Conservation (phyloP, 2,329 filamentous ascomycete species). For the Sarocladiaceae sp. region DNA sequence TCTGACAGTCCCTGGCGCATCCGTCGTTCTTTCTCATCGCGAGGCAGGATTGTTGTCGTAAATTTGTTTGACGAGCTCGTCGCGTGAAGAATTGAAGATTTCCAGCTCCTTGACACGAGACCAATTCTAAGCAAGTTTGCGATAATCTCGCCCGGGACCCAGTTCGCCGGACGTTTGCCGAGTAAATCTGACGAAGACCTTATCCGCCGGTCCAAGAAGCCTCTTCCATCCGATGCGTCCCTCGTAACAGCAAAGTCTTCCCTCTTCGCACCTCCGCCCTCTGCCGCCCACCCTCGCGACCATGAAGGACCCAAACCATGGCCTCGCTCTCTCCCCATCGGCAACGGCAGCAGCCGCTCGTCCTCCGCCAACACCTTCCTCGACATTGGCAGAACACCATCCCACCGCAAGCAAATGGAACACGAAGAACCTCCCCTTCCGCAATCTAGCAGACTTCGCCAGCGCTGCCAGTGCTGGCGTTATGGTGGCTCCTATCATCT, state of each 20-base stretch:
- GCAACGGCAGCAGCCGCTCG: background rate
- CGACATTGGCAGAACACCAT: no score
- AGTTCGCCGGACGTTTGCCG: no score
- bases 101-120: no score
- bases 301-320: conserved; percentile 2
- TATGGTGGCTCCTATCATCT: conserved; percentile 76
- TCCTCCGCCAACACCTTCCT: background rate
- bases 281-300: background rate
- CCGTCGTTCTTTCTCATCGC: background rate
- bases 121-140: no score
- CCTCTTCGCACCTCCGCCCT: background rate
- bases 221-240: background rate
- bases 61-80: no score
- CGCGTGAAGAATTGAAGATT: no score
- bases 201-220: no score
- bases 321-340: conserved; percentile 2
- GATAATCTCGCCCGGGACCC: no score
- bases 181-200: no score
- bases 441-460: conserved; percentile 61
- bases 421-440: conserved; percentile 61
- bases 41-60: no score
- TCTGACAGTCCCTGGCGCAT: background rate
- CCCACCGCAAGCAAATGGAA: conserved; percentile 71
- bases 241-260: background rate
- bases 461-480: conserved; percentile 67